Evolutionary conservation across 305 asterid genomes (phyloP).

Genomic region (Coffea humblotiana): DNA sequence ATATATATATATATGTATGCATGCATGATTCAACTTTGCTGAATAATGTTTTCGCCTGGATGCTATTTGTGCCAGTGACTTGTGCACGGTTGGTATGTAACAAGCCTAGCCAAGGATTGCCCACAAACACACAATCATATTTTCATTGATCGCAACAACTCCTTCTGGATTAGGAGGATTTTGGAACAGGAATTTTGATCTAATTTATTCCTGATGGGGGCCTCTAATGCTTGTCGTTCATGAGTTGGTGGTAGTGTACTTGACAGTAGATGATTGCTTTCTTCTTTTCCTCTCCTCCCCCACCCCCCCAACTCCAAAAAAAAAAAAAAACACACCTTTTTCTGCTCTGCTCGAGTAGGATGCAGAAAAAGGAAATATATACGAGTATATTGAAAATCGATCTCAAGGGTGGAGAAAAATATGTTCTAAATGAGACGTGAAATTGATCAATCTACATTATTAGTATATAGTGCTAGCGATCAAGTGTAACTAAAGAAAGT

Average conservation of each 20-base stretch:
- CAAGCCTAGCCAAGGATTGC: conserved; percentile 41
- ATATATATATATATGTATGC: too few relatives aligned
- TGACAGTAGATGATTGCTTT: neutral
- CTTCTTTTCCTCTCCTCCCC: too few relatives aligned
- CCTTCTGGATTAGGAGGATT: conserved; percentile 30
- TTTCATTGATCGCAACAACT: conserved; percentile 41
- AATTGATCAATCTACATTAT: too few relatives aligned
- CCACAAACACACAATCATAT: conserved; percentile 8
- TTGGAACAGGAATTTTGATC: conserved; percentile 28
- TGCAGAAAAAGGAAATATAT: too few relatives aligned
- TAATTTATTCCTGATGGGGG: conserved; percentile 26
- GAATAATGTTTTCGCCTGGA: neutral
- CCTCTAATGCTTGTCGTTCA: conserved; percentile 11
- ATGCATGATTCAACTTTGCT: neutral
- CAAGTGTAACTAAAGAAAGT: too few relatives aligned
- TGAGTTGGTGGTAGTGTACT: conserved; percentile 1
- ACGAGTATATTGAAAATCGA: too few relatives aligned
- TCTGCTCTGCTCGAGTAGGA: too few relatives aligned
- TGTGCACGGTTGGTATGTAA: conserved; percentile 65
- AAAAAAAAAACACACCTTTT: too few relatives aligned
- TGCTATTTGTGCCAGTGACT: conserved; percentile 30
- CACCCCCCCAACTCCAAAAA: too few relatives aligned
- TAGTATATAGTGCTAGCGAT: too few relatives aligned
- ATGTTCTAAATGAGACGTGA: too few relatives aligned
- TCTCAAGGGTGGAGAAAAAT: too few relatives aligned